Percentiles rank a stretch among this genome's conserved stretches.
phyloP scores from a whole-genome alignment of 768 basidiomycete species.

The Podaxis pistillaris region DNA sequence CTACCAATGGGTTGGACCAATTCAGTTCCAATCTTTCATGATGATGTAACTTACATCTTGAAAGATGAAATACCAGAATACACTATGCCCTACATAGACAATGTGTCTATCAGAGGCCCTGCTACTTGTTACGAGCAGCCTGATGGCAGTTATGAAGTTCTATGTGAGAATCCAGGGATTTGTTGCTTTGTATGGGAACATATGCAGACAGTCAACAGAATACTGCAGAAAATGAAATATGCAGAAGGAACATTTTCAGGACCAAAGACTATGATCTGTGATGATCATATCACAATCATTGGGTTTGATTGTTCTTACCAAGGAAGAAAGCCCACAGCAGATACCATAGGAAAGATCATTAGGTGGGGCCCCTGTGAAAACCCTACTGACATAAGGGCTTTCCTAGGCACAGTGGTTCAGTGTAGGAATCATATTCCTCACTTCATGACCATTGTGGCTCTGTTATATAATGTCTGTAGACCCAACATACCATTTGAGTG shows the following conservation, averaged over 20 bases:
- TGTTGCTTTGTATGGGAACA: slow-evolving; percentile 37
- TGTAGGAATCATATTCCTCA: neutral
- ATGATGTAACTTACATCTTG: slow-evolving; percentile 23
- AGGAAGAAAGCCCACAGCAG: neutral
- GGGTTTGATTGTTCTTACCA: neutral
- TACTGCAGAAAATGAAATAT: slow-evolving; percentile 28
- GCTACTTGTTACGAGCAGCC: slow-evolving; percentile 24
- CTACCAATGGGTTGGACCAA: slow-evolving; percentile 18
- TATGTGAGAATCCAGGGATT: slow-evolving; percentile 32
- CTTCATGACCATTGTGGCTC: too few species aligned
- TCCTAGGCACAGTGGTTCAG: neutral
- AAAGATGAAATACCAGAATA: slow-evolving; percentile 33
- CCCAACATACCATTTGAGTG: too few species aligned
- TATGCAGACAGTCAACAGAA: slow-evolving; percentile 26
- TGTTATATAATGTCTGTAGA: too few species aligned
- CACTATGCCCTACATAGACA: slow-evolving; percentile 34
- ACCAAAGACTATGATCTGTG: neutral
- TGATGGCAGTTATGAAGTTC: slow-evolving; percentile 27
- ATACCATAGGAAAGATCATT: neutral
- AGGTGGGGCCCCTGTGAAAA: too few species aligned
- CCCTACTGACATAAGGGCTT: too few species aligned
- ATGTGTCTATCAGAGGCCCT: slow-evolving; percentile 32
- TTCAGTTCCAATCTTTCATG: slow-evolving; percentile 15
- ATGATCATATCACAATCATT: neutral
- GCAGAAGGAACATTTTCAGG: slow-evolving; percentile 11